phyloP scores from a whole-genome alignment of 495 filamentous ascomycete genomes.

The Penicillium subrubescens region DNA sequence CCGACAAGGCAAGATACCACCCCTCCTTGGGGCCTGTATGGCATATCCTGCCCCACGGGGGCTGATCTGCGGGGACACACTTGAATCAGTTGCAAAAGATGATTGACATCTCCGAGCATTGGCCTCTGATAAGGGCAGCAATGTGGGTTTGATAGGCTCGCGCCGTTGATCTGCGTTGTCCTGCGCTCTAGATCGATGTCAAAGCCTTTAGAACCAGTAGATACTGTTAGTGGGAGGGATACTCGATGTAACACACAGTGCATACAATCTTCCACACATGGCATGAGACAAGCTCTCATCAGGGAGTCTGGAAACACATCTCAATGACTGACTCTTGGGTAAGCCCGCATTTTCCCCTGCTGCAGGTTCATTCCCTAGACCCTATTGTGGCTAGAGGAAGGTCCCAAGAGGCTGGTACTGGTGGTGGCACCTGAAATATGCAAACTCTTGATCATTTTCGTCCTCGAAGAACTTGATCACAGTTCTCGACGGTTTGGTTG shows the following conservation, averaged over 20 bases:
- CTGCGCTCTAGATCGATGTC: neutral
- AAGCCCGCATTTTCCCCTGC: neutral
- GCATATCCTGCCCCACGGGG: conserved; percentile 1
- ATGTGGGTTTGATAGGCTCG: conserved; percentile 1
- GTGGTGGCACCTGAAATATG: too few relatives aligned
- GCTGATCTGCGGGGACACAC: conserved; percentile 6
- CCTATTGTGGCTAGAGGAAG: neutral
- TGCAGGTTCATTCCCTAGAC: neutral
- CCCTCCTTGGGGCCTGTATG: neutral
- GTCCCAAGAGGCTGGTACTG: neutral
- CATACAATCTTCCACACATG: neutral
- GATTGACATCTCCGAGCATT: neutral
- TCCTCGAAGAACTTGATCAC: neutral
- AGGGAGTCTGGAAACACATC: neutral
- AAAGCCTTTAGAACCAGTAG: neutral
- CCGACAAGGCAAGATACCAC: neutral
- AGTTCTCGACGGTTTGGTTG: neutral
- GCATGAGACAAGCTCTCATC: neutral
- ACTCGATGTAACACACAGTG: neutral
- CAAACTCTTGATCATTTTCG: neutral
- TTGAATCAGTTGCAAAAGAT: neutral
- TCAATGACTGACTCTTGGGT: neutral
- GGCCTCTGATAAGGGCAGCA: neutral
- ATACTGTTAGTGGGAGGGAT: neutral
- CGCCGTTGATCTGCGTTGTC: neutral